Percentiles rank a stretch among this genome's conserved stretches.
Evolutionary conservation across 768 basidiomycete species (phyloP).

Genomic region (Gloeophyllum trabeum): DNA sequence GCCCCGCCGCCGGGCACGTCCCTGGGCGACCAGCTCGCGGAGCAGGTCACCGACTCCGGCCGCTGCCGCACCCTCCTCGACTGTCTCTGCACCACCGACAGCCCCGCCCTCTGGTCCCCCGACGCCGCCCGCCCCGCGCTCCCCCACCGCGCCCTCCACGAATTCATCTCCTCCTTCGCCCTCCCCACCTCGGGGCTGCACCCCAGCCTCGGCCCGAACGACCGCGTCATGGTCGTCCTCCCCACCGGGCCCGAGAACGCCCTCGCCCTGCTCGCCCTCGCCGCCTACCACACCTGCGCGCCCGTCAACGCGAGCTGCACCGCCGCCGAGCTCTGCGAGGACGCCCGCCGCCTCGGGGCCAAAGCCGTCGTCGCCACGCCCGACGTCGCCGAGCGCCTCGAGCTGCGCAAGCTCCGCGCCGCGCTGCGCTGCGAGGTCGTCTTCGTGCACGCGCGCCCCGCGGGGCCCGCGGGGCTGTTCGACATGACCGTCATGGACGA

Average conservation of each 20-base stretch:
- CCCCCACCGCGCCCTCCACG: constrained; percentile 21
- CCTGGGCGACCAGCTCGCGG: constrained; percentile 26
- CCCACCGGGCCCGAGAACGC: constrained; percentile 36
- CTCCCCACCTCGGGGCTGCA: constrained; percentile 21
- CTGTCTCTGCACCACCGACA: constrained; percentile 22
- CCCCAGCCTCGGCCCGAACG: constrained; percentile 25
- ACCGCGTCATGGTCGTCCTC: constrained; percentile 32
- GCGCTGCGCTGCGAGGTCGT: constrained; percentile 29
- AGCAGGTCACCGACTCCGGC: constrained; percentile 18
- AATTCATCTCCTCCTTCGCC: constrained; percentile 26
- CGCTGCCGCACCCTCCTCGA: constrained; percentile 25
- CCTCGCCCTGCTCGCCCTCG: constrained; percentile 30
- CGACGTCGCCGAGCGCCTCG: constrained; percentile 27
- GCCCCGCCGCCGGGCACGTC: constrained; percentile 16
- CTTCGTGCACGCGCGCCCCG: constrained; percentile 19
- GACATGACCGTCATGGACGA: constrained; percentile 21
- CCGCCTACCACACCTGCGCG: constrained; percentile 32
- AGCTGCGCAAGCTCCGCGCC: constrained; percentile 18
- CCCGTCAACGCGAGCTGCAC: constrained; percentile 37
- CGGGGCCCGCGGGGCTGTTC: constrained; percentile 29
- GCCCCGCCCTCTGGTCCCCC: constrained; percentile 28
- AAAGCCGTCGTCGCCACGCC: constrained; percentile 30
- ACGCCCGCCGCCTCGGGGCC: constrained; percentile 25
- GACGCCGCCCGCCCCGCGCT: constrained; percentile 24
- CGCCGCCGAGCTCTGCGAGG: constrained; percentile 29